Evolutionary conservation across 2,329 filamentous ascomycete genomes (phyloP).

Genomic region (Tricladium varicosporioides): DNA sequence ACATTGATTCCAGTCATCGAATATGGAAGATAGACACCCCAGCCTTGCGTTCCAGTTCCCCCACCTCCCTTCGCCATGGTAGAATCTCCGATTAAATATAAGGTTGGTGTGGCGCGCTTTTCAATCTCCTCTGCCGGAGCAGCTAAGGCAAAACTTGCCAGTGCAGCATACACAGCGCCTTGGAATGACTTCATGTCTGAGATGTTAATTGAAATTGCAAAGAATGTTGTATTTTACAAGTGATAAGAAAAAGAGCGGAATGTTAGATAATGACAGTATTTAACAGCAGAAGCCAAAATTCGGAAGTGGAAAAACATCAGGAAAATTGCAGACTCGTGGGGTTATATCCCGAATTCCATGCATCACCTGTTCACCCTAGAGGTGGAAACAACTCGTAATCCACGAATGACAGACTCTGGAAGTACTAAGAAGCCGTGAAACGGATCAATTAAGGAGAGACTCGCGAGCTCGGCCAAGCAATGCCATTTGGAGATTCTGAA

Average conservation of each 20-base stretch:
- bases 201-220: background rate
- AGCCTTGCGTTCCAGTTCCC: slow-evolving; percentile 49
- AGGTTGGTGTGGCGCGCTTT: slow-evolving; percentile 34
- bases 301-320: background rate
- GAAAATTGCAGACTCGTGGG: background rate
- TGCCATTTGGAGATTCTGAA: background rate
- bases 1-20: slow-evolving; percentile 48
- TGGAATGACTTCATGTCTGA: slow-evolving; percentile 20
- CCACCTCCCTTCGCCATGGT: slow-evolving; percentile 55
- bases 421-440: background rate
- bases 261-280: background rate
- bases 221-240: background rate
- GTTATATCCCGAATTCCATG: background rate
- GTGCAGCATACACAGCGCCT: slow-evolving; percentile 18
- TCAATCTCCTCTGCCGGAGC: slow-evolving; percentile 15
- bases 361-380: slow-evolving; percentile 1
- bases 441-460: background rate
- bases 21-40: slow-evolving; percentile 59
- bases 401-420: background rate
- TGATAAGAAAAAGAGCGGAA: background rate
- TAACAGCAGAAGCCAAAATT: background rate
- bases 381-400: background rate
- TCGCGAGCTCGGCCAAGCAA: background rate
- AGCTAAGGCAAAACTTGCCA: slow-evolving; percentile 22
- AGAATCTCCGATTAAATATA: slow-evolving; percentile 59